These are phyloP conservation scores for Pleodorina starrii DNA, from an alignment of 139 green algal genomes.

Conservation along the genomic window DNA sequence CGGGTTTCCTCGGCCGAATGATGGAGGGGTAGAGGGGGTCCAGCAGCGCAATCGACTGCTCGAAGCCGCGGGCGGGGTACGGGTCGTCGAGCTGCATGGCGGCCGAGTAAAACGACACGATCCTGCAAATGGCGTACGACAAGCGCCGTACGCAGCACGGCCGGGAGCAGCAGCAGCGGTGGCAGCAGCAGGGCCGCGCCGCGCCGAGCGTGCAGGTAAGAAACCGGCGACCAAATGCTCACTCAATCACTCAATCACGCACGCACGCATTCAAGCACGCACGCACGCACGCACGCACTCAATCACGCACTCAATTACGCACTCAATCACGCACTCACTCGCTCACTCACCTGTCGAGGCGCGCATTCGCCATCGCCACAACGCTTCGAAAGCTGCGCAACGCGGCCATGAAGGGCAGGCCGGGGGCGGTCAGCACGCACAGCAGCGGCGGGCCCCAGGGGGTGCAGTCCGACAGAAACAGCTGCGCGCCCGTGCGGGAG, in stretches of 20 bases:
- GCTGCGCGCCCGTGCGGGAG: background rate
- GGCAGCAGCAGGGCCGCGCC: no score
- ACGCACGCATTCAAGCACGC: no score
- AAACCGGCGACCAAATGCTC: no score
- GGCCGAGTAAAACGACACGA: background rate
- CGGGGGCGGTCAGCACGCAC: background rate
- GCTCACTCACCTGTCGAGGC: background rate
- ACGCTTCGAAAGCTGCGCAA: background rate
- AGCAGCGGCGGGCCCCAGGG: conserved; percentile 4
- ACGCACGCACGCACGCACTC: no score
- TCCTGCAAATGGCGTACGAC: no score
- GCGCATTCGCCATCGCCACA: background rate
- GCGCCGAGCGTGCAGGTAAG: no score
- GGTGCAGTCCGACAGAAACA: background rate
- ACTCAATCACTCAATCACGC: no score
- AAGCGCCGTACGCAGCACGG: no score
- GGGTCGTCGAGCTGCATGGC: conserved; percentile 11
- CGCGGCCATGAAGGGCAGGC: background rate
- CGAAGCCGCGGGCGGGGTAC: background rate
- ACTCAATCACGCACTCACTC: no score
- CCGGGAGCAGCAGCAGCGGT: no score
- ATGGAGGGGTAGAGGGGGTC: background rate
- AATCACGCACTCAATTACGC: no score
- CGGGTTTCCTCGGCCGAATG: background rate
- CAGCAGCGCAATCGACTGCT: background rate